These are phyloP conservation scores for Diaporthe humulicola DNA, from an alignment of 2,329 filamentous ascomycete species.

Conservation along the genomic window DNA sequence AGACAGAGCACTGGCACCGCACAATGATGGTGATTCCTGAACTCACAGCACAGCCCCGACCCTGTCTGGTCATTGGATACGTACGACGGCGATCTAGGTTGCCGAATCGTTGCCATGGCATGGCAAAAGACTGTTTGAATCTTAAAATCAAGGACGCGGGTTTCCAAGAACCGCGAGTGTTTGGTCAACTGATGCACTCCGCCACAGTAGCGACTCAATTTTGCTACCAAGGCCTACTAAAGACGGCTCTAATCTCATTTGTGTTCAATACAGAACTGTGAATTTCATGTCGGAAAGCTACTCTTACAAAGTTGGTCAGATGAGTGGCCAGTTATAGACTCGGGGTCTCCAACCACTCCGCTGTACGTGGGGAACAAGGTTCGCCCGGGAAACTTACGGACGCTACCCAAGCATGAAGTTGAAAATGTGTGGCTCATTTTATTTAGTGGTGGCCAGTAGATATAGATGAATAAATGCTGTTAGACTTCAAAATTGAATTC, in stretches of 20 bases:
- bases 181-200: not conserved
- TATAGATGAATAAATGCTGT: too few species aligned
- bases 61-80: too few species aligned
- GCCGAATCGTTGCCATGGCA: too few species aligned
- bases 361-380: conserved; percentile 21
- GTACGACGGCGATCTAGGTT: not conserved
- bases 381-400: conserved; percentile 19
- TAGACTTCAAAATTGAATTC: not conserved
- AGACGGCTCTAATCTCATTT: not conserved
- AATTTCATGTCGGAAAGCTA: not conserved
- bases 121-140: not conserved
- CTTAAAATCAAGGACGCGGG: not conserved
- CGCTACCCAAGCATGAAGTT: not conserved
- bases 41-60: not conserved
- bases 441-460: not conserved
- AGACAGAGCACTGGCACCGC: not conserved
- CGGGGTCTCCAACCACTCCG: not conserved
- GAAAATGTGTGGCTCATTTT: not conserved
- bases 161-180: not conserved
- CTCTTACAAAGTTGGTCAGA: not conserved
- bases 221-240: not conserved
- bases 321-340: not conserved
- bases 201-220: not conserved
- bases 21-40: not conserved
- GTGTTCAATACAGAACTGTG: not conserved